Evolutionary conservation across 345 rosid genomes (phyloP).

Genomic region (Pistacia atlantica): DNA sequence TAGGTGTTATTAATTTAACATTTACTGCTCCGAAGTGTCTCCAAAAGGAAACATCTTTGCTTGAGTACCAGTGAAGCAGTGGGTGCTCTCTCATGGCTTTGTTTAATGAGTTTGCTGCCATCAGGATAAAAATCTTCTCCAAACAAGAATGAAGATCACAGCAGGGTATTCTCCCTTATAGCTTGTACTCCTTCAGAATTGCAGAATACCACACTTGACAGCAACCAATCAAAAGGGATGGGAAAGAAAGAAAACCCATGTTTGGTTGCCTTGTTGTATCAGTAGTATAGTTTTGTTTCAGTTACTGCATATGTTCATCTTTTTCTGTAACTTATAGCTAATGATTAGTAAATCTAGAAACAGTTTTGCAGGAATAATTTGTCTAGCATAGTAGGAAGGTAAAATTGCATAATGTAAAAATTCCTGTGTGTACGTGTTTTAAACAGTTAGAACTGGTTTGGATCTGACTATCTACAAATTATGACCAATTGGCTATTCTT

Average conservation of each 20-base stretch:
- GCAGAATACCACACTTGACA: slow-evolving; percentile 19
- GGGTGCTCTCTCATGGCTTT: slow-evolving; percentile 4
- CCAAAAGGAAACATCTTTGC: slow-evolving; percentile 7
- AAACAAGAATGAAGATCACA: slow-evolving; percentile 4
- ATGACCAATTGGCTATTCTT: slow-evolving; percentile 17
- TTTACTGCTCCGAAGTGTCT: slow-evolving; percentile 19
- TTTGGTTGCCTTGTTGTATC: slow-evolving; percentile 33
- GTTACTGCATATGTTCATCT: slow-evolving; percentile 19
- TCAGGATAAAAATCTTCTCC: slow-evolving; percentile 24
- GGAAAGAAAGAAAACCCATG: slow-evolving; percentile 22
- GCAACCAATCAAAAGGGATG: slow-evolving; percentile 29
- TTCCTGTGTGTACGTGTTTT: slow-evolving; percentile 28
- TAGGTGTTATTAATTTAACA: slow-evolving; percentile 13
- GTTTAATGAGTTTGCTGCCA: slow-evolving; percentile 18
- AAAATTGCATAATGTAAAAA: slow-evolving; percentile 32
- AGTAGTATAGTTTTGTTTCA: slow-evolving; percentile 30
- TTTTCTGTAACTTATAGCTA: slow-evolving; percentile 37
- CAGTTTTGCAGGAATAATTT: slow-evolving; percentile 46
- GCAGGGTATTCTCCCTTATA: slow-evolving; percentile 13
- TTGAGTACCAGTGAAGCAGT: slow-evolving; percentile 5
- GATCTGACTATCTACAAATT: slow-evolving; percentile 22
- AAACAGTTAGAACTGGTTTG: slow-evolving; percentile 24
- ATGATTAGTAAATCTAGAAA: slow-evolving; percentile 22
- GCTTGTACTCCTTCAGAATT: slow-evolving; percentile 17
- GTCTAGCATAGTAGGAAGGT: slow-evolving; percentile 34